Conservation (phyloP, 805 yeast genomes). For the Starmerella riodocensis region DNA sequence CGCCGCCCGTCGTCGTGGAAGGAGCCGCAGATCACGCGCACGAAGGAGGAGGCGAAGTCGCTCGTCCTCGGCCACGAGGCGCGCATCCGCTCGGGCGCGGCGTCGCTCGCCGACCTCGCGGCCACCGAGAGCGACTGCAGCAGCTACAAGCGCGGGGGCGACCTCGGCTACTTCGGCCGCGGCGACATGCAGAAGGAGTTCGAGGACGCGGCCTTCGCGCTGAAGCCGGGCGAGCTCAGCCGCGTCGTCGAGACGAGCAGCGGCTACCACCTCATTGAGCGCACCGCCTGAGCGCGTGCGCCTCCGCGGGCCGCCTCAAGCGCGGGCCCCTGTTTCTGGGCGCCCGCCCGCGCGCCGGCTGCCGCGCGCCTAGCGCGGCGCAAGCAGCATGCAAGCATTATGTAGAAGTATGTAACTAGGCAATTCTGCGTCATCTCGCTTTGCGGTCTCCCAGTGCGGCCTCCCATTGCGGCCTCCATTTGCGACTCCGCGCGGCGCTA, state of each 20-base stretch:
- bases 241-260: slow-evolving; percentile 77
- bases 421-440: too few species aligned
- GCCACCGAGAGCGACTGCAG: slow-evolving; percentile 77
- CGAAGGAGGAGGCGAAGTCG: slow-evolving; percentile 68
- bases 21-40: slow-evolving; percentile 54
- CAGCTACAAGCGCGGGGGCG: slow-evolving; percentile 79
- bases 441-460: too few species aligned
- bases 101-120: slow-evolving; percentile 60
- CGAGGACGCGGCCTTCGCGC: slow-evolving; percentile 71
- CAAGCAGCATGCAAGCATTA: too few species aligned
- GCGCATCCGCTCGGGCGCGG: slow-evolving; percentile 49
- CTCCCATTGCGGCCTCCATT: too few species aligned
- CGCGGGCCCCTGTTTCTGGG: neutral
- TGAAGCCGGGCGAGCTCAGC: slow-evolving; percentile 73
- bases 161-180: slow-evolving; percentile 72
- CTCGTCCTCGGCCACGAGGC: slow-evolving; percentile 45
- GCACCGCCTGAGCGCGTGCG: slow-evolving; percentile 46
- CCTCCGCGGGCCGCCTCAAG: neutral
- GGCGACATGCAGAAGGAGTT: slow-evolving; percentile 95
- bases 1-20: slow-evolving; percentile 92
- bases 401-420: too few species aligned
- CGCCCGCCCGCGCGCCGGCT: too few species aligned
- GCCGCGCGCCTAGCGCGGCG: too few species aligned
- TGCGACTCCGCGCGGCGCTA: too few species aligned
- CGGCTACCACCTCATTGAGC: slow-evolving; percentile 77